A percentile compares a stretch with the other conserved stretches of the same genome.
These are phyloP conservation scores for Fragaria ananassa DNA, from an alignment of 306 rosid genomes.

Conservation along the genomic window DNA sequence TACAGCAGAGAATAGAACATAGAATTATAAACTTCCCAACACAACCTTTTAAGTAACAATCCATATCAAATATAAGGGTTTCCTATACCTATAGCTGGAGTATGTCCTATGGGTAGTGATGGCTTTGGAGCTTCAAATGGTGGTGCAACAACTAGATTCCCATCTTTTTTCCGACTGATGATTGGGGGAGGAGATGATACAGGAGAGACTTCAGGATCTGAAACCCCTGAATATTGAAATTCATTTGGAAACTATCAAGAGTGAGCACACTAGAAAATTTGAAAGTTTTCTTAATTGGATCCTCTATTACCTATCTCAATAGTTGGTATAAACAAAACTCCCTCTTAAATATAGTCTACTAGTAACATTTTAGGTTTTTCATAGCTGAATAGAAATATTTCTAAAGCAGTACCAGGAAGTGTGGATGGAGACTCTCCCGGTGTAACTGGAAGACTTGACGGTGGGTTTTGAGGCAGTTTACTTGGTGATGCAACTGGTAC, in stretches of 20 bases:
- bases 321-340: background rate
- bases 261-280: background rate
- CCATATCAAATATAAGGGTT: constrained; percentile 8
- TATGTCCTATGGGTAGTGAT: constrained; percentile 14
- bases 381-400: background rate
- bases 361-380: background rate
- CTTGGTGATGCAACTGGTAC: constrained; percentile 46
- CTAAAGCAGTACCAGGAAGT: constrained; percentile 44
- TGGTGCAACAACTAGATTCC: constrained; percentile 21
- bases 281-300: background rate
- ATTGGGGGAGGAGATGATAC: constrained; percentile 43
- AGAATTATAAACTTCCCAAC: background rate
- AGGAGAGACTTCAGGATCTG: constrained; percentile 66
- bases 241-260: background rate
- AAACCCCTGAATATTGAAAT: constrained; percentile 26
- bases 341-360: background rate
- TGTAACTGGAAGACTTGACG: constrained; percentile 36
- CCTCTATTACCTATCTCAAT: background rate
- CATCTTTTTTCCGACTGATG: constrained; percentile 8
- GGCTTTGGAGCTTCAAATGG: constrained; percentile 23
- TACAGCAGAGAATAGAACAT: background rate
- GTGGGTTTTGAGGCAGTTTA: constrained; percentile 45
- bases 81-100: constrained; percentile 23
- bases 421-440: constrained; percentile 45
- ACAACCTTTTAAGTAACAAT: background rate